Conservation (phyloP, 441 rosid genomes). For the Populus hybrid region DNA sequence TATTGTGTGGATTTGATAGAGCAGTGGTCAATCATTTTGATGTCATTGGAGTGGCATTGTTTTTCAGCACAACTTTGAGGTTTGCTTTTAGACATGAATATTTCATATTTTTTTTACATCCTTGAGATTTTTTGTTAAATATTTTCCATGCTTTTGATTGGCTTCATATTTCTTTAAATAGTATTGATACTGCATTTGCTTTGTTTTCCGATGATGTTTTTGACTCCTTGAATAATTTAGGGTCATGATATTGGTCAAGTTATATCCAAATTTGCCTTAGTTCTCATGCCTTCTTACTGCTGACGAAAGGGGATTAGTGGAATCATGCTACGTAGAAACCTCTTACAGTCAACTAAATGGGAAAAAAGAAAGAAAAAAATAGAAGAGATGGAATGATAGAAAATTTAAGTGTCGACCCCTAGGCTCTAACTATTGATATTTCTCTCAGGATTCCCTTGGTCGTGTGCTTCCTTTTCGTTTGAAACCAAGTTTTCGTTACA, state of each 20-base stretch:
- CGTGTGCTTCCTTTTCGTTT: not conserved
- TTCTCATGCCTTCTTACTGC: not conserved
- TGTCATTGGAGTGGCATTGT: slow-evolving; percentile 86
- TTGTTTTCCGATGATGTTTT: not conserved
- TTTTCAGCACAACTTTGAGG: slow-evolving; percentile 86
- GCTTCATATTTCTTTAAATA: not conserved
- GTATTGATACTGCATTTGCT: not conserved
- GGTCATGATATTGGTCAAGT: not conserved
- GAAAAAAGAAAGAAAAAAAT: not conserved
- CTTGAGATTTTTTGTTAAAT: not conserved
- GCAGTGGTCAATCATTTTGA: slow-evolving; percentile 73
- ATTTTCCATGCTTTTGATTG: not conserved
- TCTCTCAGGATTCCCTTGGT: not conserved
- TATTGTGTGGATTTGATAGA: slow-evolving; percentile 78
- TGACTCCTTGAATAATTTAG: too few species aligned
- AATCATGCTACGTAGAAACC: not conserved
- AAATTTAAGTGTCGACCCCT: not conserved
- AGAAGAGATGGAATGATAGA: not conserved
- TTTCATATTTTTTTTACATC: not conserved
- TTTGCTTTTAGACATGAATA: slow-evolving; percentile 18
- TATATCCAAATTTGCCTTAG: not conserved
- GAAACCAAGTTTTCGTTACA: not conserved
- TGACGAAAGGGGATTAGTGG: not conserved
- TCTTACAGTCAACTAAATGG: not conserved
- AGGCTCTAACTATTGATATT: not conserved